Conservation (phyloP, 2,329 filamentous ascomycete species). For the Pseudofabraea citricarpa region DNA sequence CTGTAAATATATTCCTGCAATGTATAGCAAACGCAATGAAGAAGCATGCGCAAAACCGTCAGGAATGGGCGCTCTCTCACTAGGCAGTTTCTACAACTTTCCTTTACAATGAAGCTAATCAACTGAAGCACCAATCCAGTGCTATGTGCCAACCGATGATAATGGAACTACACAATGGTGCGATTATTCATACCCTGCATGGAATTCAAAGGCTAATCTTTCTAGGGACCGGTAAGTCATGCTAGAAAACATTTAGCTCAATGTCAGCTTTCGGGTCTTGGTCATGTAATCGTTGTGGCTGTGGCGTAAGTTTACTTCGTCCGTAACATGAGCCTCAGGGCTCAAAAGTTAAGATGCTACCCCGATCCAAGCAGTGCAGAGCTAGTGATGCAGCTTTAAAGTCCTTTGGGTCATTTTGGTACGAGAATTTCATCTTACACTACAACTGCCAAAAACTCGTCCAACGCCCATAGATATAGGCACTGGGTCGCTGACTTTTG, state of each 20-base stretch:
- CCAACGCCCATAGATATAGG: slow-evolving; percentile 1
- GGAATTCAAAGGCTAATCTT: not conserved
- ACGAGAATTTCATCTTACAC: slow-evolving; percentile 1
- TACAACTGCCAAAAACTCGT: not conserved
- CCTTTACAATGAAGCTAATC: not conserved
- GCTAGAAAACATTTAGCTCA: not conserved
- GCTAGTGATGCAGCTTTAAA: slow-evolving; percentile 1
- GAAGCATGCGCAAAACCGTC: not conserved
- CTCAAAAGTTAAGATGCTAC: not conserved
- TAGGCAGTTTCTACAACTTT: not conserved
- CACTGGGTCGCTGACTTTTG: not conserved
- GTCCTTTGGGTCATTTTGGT: not conserved
- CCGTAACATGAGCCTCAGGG: not conserved
- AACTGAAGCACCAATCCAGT: not conserved
- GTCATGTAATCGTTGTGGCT: slow-evolving; percentile 1
- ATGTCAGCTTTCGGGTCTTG: not conserved
- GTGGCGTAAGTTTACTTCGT: slow-evolving; percentile 1
- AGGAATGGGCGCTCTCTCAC: not conserved
- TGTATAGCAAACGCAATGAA: not conserved
- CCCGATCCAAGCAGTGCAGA: not conserved
- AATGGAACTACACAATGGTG: not conserved
- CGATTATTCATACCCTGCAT: not conserved
- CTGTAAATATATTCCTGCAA: not conserved
- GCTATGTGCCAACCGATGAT: not conserved
- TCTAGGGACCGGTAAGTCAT: not conserved